Evolutionary conservation across 108 stramenopile genomes (phyloP).

Genomic region (Pseudonitzschia multistriata): DNA sequence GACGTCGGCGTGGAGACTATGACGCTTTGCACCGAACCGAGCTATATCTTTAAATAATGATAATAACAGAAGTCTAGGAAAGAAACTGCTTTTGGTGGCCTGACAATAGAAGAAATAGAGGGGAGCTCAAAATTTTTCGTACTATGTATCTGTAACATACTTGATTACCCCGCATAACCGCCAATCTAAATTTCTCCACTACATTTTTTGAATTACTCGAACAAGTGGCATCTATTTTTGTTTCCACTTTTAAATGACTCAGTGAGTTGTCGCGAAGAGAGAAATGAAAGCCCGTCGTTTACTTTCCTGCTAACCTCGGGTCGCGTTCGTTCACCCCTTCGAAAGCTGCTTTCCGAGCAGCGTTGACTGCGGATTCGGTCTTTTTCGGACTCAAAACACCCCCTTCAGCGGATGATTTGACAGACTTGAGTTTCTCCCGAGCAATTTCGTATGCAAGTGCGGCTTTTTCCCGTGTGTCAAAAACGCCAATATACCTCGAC

Average conservation of each 20-base stretch:
- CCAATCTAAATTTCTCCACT: too few relatives aligned
- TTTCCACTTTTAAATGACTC: too few relatives aligned
- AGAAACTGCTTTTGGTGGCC: too few relatives aligned
- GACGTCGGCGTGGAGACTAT: neutral
- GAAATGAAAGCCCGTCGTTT: neutral
- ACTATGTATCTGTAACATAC: too few relatives aligned
- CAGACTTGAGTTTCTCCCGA: conserved; percentile 60
- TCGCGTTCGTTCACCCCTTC: conserved; percentile 76
- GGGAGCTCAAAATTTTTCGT: neutral
- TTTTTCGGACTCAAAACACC: conserved; percentile 43
- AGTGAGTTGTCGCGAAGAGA: neutral
- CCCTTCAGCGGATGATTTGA: conserved; percentile 29
- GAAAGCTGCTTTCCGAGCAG: conserved; percentile 82
- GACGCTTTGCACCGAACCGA: neutral
- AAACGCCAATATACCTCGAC: conserved; percentile 82
- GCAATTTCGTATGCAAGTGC: conserved; percentile 80
- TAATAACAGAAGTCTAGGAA: too few relatives aligned
- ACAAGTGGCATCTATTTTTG: too few relatives aligned
- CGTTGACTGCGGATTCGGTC: conserved; percentile 68
- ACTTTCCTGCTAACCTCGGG: conserved; percentile 10
- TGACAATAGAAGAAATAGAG: too few relatives aligned
- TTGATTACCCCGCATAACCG: too few relatives aligned
- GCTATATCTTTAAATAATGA: neutral
- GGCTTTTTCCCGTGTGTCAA: conserved; percentile 74
- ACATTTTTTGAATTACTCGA: neutral